Base-by-base conservation (phyloP, 31 red algal genomes). In the Asparagopsis taxiformis region DNA sequence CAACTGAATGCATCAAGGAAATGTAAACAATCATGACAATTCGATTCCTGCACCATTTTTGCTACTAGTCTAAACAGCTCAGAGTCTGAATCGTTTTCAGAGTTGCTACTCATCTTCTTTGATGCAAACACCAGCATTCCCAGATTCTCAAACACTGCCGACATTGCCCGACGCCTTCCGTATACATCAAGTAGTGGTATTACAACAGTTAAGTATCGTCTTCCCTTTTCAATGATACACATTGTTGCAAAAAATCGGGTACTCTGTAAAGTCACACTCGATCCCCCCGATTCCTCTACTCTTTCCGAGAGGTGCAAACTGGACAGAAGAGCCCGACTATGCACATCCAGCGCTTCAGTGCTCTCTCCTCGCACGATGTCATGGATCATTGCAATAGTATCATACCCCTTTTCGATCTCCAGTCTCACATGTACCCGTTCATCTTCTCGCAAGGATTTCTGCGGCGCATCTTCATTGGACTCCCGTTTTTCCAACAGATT, bases 401-500 rank as follows among this genome's bases (percentile, higher is more conserved):
- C 89, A 51, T 92, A 92, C 17, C 89, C 89, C 49, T 62, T 55
- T 70, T 92, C 89, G 30, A 92, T 78, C 17, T 69, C 79, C 62
- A 52, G 53, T 23, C 89, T 60, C 28, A 92, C 89, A 43, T 79
- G 72, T 30, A 92, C 79, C 39, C 89, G 17, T 36, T 82, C 80
- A 64, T 92, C 89, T 31, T 92, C 80, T 9, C 73, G 89, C 10
- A 92, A 61, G 5, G 61, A 54, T 39, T 66, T 55, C 44, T 73
- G 62, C 16, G 68, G 49, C 0, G 26, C 51, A 7, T 59, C 22
- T 21, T 59, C 38, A 2, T 25, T 29, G 4, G 71, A 44, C 19
- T 67, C 51, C 53, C 53, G 29, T 62, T 72, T 58, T 57, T 82
- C 66, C 21, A 84, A 51, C 16, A 63, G 39, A 41, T 68, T 63